Evolutionary conservation across 2,329 filamentous ascomycete species (phyloP).

Genomic region (Pseudofabraea citricarpa): DNA sequence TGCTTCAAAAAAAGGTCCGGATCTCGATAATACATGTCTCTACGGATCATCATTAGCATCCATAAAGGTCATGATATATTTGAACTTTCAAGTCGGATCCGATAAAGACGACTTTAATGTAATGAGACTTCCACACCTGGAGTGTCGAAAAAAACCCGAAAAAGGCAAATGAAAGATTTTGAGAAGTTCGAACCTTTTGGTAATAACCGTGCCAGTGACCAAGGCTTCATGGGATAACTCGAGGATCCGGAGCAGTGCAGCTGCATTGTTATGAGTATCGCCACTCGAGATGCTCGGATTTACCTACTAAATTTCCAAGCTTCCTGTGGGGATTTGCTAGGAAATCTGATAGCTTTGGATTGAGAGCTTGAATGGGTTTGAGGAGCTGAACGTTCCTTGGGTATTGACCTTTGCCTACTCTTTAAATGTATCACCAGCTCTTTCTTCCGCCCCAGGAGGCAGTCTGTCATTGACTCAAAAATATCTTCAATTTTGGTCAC

Average conservation of each 20-base stretch:
- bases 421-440: conserved; percentile 45
- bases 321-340: conserved; percentile 42
- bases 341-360: conserved; percentile 33
- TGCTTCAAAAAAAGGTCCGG: conserved; percentile 68
- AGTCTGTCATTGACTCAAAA: conserved; percentile 45
- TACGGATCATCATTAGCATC: conserved; percentile 28
- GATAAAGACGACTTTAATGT: conserved; percentile 10
- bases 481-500: conserved; percentile 52
- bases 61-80: too few relatives aligned
- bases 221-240: conserved; percentile 56
- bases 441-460: conserved; percentile 36
- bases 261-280: conserved; percentile 30
- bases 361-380: conserved; percentile 1
- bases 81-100: too few relatives aligned
- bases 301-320: conserved; percentile 47
- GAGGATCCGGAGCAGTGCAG: conserved; percentile 52
- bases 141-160: too few relatives aligned
- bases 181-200: conserved; percentile 49
- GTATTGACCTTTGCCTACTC: conserved; percentile 19
- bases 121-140: too few relatives aligned
- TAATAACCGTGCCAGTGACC: conserved; percentile 47
- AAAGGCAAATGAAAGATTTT: not conserved
- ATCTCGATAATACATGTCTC: conserved; percentile 77
- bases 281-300: conserved; percentile 10
- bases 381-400: conserved; percentile 1